Percentiles rank a stretch among this genome's conserved stretches.
phyloP scores from a whole-genome alignment of 176 grass and related monocot genomes.

The Tillandsia leiboldiana region DNA sequence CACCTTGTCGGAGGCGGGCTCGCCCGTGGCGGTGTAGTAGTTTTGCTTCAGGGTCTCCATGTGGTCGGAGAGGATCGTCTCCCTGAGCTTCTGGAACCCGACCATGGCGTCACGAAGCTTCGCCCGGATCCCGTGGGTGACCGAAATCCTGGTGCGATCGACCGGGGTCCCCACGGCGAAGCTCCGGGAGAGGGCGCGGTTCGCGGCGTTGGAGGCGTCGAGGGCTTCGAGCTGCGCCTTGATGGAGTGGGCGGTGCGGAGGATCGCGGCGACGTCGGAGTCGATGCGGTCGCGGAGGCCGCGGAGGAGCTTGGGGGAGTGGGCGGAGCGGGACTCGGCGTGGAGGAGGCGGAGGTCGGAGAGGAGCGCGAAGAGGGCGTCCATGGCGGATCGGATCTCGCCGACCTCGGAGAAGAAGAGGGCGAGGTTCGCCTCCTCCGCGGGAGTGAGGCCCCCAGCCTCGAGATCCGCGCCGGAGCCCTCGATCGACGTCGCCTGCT shows the following conservation, averaged over 20 bases:
- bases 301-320: conserved; percentile 25
- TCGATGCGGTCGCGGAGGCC: conserved; percentile 37
- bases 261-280: conserved; percentile 26
- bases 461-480: neutral
- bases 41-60: conserved; percentile 32
- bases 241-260: conserved; percentile 38
- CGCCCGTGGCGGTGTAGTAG: conserved; percentile 37
- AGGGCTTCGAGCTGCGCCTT: conserved; percentile 32
- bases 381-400: conserved; percentile 29
- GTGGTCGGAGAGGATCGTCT: conserved; percentile 28
- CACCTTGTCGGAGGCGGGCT: conserved; percentile 25
- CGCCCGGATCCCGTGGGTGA: conserved; percentile 28
- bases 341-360: conserved; percentile 26
- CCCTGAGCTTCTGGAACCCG: conserved; percentile 33
- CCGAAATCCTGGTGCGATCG: conserved; percentile 25
- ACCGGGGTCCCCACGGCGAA: conserved; percentile 32
- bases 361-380: conserved; percentile 23
- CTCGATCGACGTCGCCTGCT: conserved; percentile 14
- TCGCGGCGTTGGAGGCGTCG: conserved; percentile 29
- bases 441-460: conserved; percentile 1
- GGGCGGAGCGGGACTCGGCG: conserved; percentile 25
- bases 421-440: conserved; percentile 11
- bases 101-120: conserved; percentile 37
- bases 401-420: conserved; percentile 31
- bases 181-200: conserved; percentile 15